Conservation (phyloP, 208 protist genomes). For the Zelonia costaricensis region DNA sequence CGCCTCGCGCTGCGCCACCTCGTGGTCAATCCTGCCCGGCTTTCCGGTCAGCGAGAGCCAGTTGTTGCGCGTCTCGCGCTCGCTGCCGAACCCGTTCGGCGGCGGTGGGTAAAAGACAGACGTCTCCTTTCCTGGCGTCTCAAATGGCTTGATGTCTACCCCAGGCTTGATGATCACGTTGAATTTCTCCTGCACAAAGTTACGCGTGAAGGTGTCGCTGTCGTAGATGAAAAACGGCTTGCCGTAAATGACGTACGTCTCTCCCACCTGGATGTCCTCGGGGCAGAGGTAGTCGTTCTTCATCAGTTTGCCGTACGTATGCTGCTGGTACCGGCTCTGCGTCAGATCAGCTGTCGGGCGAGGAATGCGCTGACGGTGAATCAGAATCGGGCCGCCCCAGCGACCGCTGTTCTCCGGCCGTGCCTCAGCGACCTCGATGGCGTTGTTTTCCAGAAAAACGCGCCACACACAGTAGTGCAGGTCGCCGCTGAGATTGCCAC, state of each 20-base stretch:
- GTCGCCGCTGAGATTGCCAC: slow-evolving; percentile 79
- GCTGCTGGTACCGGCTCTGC: slow-evolving; percentile 70
- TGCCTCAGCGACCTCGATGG: slow-evolving; percentile 77
- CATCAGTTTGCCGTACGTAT: slow-evolving; percentile 88
- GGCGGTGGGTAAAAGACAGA: slow-evolving; percentile 85
- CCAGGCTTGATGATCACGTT: slow-evolving; percentile 46
- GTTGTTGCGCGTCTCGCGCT: slow-evolving; percentile 80
- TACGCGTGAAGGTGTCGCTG: slow-evolving; percentile 67
- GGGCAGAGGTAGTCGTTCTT: slow-evolving; percentile 82
- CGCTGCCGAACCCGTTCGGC: slow-evolving; percentile 88
- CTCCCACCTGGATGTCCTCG: slow-evolving; percentile 79
- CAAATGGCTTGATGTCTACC: slow-evolving; percentile 67
- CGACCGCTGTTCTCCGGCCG: slow-evolving; percentile 75
- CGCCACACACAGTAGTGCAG: slow-evolving; percentile 76
- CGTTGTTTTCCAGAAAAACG: slow-evolving; percentile 78
- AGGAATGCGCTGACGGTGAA: slow-evolving; percentile 81
- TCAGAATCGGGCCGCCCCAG: slow-evolving; percentile 59
- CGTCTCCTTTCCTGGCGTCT: slow-evolving; percentile 40
- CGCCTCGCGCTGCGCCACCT: slow-evolving; percentile 61
- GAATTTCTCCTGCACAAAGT: slow-evolving; percentile 65
- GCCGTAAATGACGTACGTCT: slow-evolving; percentile 83
- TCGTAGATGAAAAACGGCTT: slow-evolving; percentile 89
- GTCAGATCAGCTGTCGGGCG: slow-evolving; percentile 33
- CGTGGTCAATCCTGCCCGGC: slow-evolving; percentile 63
- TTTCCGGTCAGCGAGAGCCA: slow-evolving; percentile 82